phyloP scores from a whole-genome alignment of 2,329 filamentous ascomycete genomes.

The Juglanconis juglandina region DNA sequence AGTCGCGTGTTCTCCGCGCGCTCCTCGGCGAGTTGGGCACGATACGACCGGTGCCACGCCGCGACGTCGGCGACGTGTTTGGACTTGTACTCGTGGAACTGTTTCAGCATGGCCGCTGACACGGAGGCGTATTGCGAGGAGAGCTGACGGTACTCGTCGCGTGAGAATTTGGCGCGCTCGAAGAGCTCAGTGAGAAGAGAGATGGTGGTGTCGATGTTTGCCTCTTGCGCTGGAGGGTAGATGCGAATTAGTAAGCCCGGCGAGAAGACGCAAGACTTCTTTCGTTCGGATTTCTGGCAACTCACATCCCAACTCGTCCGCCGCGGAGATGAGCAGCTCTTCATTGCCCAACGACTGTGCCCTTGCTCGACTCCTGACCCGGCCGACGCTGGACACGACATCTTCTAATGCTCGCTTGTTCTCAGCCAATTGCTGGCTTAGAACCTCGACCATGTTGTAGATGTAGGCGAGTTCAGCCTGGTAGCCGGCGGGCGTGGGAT shows the following conservation, averaged over 20 bases:
- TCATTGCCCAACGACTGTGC: slow-evolving; percentile 53
- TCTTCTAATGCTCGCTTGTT: slow-evolving; percentile 61
- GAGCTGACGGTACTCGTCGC: slow-evolving; percentile 58
- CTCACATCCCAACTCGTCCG: slow-evolving; percentile 55
- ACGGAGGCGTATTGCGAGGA: slow-evolving; percentile 57
- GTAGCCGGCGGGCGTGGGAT: slow-evolving; percentile 63
- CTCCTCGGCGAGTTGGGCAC: slow-evolving; percentile 61
- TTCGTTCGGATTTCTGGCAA: background rate
- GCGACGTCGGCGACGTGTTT: slow-evolving; percentile 60
- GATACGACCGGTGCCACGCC: slow-evolving; percentile 64
- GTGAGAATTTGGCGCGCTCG: slow-evolving; percentile 58
- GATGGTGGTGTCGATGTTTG: slow-evolving; percentile 59
- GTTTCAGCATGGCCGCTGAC: slow-evolving; percentile 56
- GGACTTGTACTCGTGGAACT: slow-evolving; percentile 64
- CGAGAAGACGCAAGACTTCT: background rate
- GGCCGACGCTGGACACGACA: slow-evolving; percentile 60
- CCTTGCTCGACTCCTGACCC: slow-evolving; percentile 55
- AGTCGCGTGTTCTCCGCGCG: slow-evolving; percentile 61
- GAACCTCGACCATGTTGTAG: slow-evolving; percentile 64
- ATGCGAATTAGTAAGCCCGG: background rate
- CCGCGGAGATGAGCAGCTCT: slow-evolving; percentile 53
- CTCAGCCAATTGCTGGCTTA: slow-evolving; percentile 60
- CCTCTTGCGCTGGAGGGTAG: slow-evolving; percentile 46
- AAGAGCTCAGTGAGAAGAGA: slow-evolving; percentile 60
- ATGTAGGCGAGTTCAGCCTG: slow-evolving; percentile 67